These are phyloP conservation scores for Lachancea kluyveri DNA, from an alignment of 805 yeast genomes.

Conservation along the genomic window DNA sequence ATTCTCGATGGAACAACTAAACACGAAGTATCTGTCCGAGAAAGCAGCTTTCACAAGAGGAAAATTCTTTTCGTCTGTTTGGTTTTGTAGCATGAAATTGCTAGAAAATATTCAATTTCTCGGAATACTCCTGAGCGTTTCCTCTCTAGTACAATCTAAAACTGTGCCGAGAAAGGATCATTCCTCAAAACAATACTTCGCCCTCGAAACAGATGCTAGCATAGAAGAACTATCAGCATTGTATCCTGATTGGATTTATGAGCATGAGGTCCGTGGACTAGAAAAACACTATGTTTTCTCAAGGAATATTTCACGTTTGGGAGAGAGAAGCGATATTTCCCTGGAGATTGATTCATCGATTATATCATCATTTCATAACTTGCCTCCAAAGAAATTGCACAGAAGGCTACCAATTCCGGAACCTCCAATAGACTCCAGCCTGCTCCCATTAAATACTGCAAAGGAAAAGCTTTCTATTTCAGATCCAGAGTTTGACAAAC, in stretches of 20 bases:
- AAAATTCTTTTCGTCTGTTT: too few relatives aligned
- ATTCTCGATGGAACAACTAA: too few relatives aligned
- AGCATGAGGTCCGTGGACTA: conserved; percentile 57
- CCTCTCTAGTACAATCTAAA: too few relatives aligned
- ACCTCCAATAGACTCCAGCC: conserved; percentile 45
- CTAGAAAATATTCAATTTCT: too few relatives aligned
- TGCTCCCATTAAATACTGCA: conserved; percentile 40
- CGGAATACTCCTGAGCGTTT: too few relatives aligned
- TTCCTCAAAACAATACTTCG: conserved; percentile 47
- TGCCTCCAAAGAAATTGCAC: conserved; percentile 47
- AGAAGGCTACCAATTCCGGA: conserved; percentile 54
- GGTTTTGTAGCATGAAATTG: too few relatives aligned
- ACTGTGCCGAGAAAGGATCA: conserved; percentile 44
- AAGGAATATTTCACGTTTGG: conserved; percentile 22
- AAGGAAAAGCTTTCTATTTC: conserved; percentile 50
- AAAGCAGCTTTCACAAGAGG: too few relatives aligned
- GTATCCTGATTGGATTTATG: conserved; percentile 48
- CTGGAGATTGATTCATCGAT: conserved; percentile 3
- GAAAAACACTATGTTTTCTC: conserved; percentile 67
- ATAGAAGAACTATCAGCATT: conserved; percentile 31
- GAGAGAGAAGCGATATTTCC: conserved; percentile 5
- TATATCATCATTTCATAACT: conserved; percentile 42
- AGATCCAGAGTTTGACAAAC: conserved; percentile 79
- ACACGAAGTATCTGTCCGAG: too few relatives aligned
- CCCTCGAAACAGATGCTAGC: conserved; percentile 45